A percentile compares a stretch with the other conserved stretches of the same genome.
Evolutionary conservation across 2,329 filamentous ascomycete genomes (phyloP).

Genomic region (Talaromyces sp.): DNA sequence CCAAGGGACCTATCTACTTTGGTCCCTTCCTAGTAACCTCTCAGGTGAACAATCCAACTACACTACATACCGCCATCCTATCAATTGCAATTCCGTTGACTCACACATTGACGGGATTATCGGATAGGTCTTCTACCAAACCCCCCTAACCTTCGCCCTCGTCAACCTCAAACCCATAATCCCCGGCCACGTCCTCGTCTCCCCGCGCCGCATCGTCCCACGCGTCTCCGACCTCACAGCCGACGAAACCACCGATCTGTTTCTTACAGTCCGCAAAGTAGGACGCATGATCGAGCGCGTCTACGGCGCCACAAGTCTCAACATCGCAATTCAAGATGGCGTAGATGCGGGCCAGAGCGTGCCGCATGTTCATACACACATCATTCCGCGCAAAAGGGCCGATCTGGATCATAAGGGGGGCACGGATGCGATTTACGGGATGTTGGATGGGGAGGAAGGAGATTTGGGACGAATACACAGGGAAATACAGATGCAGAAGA

Average conservation of each 20-base stretch:
- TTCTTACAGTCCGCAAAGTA: conserved; percentile 79
- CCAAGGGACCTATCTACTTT: conserved; percentile 59
- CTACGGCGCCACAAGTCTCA: conserved; percentile 71
- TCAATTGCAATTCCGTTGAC: not conserved
- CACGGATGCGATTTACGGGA: conserved; percentile 75
- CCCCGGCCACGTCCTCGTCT: conserved; percentile 89
- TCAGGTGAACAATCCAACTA: conserved; percentile 54
- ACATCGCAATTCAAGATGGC: conserved; percentile 94
- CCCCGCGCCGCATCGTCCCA: conserved; percentile 66
- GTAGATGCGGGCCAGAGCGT: conserved; percentile 89
- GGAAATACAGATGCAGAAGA: conserved; percentile 45
- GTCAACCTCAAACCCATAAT: conserved; percentile 95
- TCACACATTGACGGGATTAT: not conserved
- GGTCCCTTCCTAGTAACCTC: conserved; percentile 73
- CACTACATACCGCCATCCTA: not conserved
- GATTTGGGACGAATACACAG: conserved; percentile 72
- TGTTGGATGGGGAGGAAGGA: conserved; percentile 80
- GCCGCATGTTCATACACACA: conserved; percentile 86
- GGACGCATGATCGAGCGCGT: conserved; percentile 69
- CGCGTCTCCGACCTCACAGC: conserved; percentile 72
- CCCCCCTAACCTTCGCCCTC: conserved; percentile 76
- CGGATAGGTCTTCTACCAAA: conserved; percentile 78
- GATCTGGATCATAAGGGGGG: conserved; percentile 59
- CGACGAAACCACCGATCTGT: conserved; percentile 78
- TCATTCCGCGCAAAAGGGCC: conserved; percentile 69